Percentiles rank a stretch among this genome's conserved stretches.
phyloP scores from a whole-genome alignment of 2,329 filamentous ascomycete genomes.

The Xylaria digitata region DNA sequence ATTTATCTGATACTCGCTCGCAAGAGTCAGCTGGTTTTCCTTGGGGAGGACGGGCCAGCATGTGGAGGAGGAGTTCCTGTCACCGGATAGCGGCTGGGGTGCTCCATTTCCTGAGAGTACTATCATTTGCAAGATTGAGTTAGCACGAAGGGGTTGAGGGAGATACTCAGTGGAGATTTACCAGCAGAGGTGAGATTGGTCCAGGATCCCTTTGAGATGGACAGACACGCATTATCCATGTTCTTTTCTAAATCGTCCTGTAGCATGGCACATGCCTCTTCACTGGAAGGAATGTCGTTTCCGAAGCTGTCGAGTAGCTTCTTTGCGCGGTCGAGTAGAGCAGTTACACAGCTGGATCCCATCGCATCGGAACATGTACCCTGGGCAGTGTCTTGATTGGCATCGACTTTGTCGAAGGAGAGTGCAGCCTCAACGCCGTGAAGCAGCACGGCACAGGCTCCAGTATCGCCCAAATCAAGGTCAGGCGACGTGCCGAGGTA shows the following conservation, averaged over 20 bases:
- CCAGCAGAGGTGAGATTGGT: conserved; percentile 17
- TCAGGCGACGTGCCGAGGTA: conserved; percentile 40
- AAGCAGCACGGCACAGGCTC: conserved; percentile 42
- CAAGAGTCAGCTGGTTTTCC: conserved; percentile 38
- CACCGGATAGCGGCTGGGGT: conserved; percentile 27
- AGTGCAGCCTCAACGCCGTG: conserved; percentile 31
- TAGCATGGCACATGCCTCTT: conserved; percentile 32
- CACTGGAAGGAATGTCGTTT: conserved; percentile 6
- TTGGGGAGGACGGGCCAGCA: conserved; percentile 44
- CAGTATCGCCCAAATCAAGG: conserved; percentile 32
- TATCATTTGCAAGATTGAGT: background rate
- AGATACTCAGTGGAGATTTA: background rate
- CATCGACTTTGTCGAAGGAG: conserved; percentile 15
- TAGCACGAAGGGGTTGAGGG: background rate
- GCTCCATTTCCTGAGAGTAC: conserved; percentile 36
- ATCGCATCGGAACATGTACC: conserved; percentile 43
- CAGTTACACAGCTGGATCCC: conserved; percentile 40
- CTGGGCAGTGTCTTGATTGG: conserved; percentile 28
- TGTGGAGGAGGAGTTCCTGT: conserved; percentile 40
- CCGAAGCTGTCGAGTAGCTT: conserved; percentile 19
- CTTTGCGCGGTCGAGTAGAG: conserved; percentile 35
- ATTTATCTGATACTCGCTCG: conserved; percentile 31
- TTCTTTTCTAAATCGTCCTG: conserved; percentile 36
- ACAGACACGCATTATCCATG: conserved; percentile 32
- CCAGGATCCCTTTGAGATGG: conserved; percentile 31